Evolutionary conservation across 352 stramenopile species (phyloP).

Genomic region (Phytophthora cryptogea): DNA sequence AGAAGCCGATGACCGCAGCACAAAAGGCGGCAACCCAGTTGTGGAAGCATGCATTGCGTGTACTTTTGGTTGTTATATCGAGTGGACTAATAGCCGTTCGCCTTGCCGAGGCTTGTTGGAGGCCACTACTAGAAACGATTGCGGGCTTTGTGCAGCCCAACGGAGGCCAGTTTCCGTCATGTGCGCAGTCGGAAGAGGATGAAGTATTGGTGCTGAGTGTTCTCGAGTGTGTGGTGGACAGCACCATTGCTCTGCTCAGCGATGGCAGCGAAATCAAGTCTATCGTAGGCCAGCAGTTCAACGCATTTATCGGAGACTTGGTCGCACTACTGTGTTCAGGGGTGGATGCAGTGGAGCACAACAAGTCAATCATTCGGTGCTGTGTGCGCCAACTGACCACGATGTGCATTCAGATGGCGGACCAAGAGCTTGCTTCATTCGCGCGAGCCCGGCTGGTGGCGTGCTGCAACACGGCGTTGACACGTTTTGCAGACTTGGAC

Average conservation of each 20-base stretch:
- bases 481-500: slow-evolving; percentile 51
- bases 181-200: slow-evolving; percentile 74
- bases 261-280: slow-evolving; percentile 37
- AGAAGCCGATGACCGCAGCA: slow-evolving; percentile 50
- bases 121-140: slow-evolving; percentile 66
- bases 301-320: slow-evolving; percentile 58
- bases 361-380: slow-evolving; percentile 67
- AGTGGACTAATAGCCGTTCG: slow-evolving; percentile 63
- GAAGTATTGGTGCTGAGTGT: slow-evolving; percentile 76
- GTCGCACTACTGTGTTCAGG: slow-evolving; percentile 65
- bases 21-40: slow-evolving; percentile 74
- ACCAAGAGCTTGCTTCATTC: slow-evolving; percentile 49
- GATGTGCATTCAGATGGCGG: slow-evolving; percentile 66
- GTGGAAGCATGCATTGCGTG: slow-evolving; percentile 79
- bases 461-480: slow-evolving; percentile 61
- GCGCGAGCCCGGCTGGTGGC: slow-evolving; percentile 60
- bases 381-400: slow-evolving; percentile 81
- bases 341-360: slow-evolving; percentile 53
- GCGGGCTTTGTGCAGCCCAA: slow-evolving; percentile 61
- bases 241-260: slow-evolving; percentile 56
- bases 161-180: slow-evolving; percentile 54
- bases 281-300: slow-evolving; percentile 36
- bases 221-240: slow-evolving; percentile 78
- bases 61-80: slow-evolving; percentile 75
- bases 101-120: slow-evolving; percentile 55